Base-by-base conservation (phyloP, 2,329 filamentous ascomycete genomes). In the Aureobasidium namibiae region DNA sequence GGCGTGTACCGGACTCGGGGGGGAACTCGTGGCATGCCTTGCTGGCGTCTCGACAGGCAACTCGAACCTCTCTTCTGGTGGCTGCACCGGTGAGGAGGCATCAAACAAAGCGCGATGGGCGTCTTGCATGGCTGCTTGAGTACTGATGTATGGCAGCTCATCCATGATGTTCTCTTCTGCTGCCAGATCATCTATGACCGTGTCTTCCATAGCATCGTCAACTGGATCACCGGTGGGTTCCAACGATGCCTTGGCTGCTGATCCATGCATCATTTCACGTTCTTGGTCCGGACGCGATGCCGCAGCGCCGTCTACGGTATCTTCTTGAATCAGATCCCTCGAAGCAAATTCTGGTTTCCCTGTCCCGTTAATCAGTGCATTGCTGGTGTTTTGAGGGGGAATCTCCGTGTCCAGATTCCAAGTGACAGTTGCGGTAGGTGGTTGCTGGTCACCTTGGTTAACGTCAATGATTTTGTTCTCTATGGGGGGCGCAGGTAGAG, bases 11-110 rank as follows among this genome's bases (percentile, higher is more conserved):
- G 72, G 24, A 68, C 68, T 38, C 66, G 63, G 38, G 69, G 69
- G 45, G 14, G 70, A 69, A 39, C 69, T 23, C 69, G 68, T 62
- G 73, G 73, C 2, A 70, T 74, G 10, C 69, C 73, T 67, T 66
- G 34, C 31, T 29, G 34, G 42, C n/a, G 54, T 49, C 41, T 59
- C 45, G 60, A 60, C 8, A 46, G 56, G 31, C 56, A 53, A 9
- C 5, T 68, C 64, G 3, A 61, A 63, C 46, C 63, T 63, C 7
- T 53, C 33, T 18, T 54, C 49, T 53, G 26, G 31, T 11, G 21
- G 42, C 31, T 50, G 39, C 23, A 50, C 2, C 3, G 61, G 61
- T 5, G 61, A 61, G n/a, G 61, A 60, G 16, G 24, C 42, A 29
- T 59, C 56, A 13, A 61, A 61, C 7, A 63, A 44, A 14, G 61